These are phyloP conservation scores for Clonostachys byssicola DNA, from an alignment of 2,329 filamentous ascomycete species.

Conservation along the genomic window DNA sequence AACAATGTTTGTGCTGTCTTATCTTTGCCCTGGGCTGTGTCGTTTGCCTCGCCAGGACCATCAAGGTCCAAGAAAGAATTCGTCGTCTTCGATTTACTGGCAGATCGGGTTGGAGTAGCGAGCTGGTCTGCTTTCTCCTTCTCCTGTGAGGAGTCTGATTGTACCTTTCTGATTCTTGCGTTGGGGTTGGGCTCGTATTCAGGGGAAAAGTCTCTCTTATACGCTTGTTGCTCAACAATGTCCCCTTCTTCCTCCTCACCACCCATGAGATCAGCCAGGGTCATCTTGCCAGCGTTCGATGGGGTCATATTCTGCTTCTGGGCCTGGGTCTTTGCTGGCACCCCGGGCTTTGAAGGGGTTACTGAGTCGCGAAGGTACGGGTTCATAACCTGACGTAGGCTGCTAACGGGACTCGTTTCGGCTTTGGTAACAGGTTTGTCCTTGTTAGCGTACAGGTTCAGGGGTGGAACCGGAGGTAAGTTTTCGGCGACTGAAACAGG, in stretches of 20 bases:
- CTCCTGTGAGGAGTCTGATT: slow-evolving; percentile 30
- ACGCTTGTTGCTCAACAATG: slow-evolving; percentile 14
- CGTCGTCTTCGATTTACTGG: slow-evolving; percentile 7
- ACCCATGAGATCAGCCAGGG: slow-evolving; percentile 13
- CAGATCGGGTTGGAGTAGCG: slow-evolving; percentile 23
- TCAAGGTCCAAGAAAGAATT: slow-evolving; percentile 49
- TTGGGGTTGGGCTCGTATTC: slow-evolving; percentile 70
- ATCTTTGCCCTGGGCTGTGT: slow-evolving; percentile 11
- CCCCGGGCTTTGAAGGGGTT: slow-evolving; percentile 13
- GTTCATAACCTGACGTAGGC: slow-evolving; percentile 81
- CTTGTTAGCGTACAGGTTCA: slow-evolving; percentile 22
- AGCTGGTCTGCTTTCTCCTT: slow-evolving; percentile 9
- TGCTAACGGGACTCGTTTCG: slow-evolving; percentile 66
- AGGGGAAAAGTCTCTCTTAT: slow-evolving; percentile 63
- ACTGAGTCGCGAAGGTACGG: slow-evolving; percentile 59
- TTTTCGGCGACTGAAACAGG: slow-evolving; percentile 48
- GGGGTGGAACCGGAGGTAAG: slow-evolving; percentile 30
- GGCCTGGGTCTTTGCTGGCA: neutral
- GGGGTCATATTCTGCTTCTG: neutral
- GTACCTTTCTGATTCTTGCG: slow-evolving; percentile 66
- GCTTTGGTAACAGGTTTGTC: slow-evolving; percentile 21
- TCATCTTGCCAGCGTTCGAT: neutral
- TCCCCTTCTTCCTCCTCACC: slow-evolving; percentile 17
- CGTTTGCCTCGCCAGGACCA: slow-evolving; percentile 40
- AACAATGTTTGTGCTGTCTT: neutral